Evolutionary conservation across 2,329 filamentous ascomycete genomes (phyloP).

Genomic region (Penicillium palitans): DNA sequence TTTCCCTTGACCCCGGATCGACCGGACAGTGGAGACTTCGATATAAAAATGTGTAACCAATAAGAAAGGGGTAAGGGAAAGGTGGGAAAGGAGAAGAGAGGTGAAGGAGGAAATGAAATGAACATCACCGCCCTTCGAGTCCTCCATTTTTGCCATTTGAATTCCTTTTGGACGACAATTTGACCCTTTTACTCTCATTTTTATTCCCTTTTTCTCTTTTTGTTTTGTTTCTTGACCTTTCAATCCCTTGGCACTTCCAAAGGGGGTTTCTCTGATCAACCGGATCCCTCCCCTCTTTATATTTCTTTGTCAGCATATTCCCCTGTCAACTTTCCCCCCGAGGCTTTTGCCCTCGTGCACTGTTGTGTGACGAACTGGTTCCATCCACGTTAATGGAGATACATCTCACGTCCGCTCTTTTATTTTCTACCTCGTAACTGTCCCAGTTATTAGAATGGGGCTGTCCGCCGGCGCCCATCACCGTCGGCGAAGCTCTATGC

Average conservation of each 20-base stretch:
- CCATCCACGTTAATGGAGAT: conserved; percentile 22
- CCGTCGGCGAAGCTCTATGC: conserved; percentile 41
- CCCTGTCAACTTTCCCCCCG: neutral
- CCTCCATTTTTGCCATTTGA: neutral
- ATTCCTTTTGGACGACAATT: neutral
- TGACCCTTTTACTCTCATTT: conserved; percentile 1
- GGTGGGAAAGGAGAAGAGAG: neutral
- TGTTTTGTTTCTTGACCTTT: neutral
- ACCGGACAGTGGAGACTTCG: conserved; percentile 22
- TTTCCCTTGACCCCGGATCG: conserved; percentile 26
- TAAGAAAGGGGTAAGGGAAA: conserved; percentile 1
- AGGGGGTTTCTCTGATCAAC: neutral
- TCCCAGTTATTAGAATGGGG: conserved; percentile 31
- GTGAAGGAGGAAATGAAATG: too few species aligned
- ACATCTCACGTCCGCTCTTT: conserved; percentile 12
- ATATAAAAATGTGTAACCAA: conserved; percentile 20
- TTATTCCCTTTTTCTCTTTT: conserved; percentile 4
- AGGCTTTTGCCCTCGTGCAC: conserved; percentile 7
- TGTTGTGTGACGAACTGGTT: conserved; percentile 17
- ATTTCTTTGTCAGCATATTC: conserved; percentile 15
- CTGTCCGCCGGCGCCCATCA: conserved; percentile 38
- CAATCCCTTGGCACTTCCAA: neutral
- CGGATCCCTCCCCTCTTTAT: neutral
- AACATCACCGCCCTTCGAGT: neutral
- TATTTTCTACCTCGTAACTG: conserved; percentile 14